phyloP scores from a whole-genome alignment of 352 stramenopile genomes.

The Phytophthora aleatoria region DNA sequence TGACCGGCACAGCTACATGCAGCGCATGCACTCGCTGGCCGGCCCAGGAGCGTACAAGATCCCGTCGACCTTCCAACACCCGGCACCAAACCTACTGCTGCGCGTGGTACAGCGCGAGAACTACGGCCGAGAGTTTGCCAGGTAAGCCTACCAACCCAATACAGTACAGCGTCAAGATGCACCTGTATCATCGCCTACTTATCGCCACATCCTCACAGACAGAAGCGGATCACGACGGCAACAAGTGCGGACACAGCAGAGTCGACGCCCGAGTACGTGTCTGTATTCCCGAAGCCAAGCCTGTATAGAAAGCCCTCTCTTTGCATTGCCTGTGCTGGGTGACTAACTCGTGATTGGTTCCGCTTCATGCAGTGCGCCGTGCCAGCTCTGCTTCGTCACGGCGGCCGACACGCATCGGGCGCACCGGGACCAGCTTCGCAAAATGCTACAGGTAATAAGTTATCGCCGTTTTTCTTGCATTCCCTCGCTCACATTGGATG shows the following conservation, averaged over 20 bases:
- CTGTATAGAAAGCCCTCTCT: conserved; percentile 23
- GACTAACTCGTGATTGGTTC: conserved; percentile 30
- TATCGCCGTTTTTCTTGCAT: background rate
- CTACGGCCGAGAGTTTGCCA: conserved; percentile 65
- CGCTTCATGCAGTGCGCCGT: conserved; percentile 7
- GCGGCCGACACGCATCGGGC: conserved; percentile 40
- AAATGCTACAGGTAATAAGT: conserved; percentile 13
- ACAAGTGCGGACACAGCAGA: conserved; percentile 6
- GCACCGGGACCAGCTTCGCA: conserved; percentile 44
- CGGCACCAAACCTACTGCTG: conserved; percentile 40
- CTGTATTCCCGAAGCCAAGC: background rate
- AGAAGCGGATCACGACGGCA: conserved; percentile 26
- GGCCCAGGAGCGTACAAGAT: conserved; percentile 65
- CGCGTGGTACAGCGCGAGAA: conserved; percentile 51
- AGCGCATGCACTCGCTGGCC: conserved; percentile 46
- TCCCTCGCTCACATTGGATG: conserved; percentile 1
- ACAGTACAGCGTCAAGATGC: background rate
- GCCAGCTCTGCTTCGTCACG: conserved; percentile 37
- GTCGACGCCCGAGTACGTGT: conserved; percentile 18
- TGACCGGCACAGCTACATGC: conserved; percentile 57
- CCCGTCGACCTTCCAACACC: conserved; percentile 53
- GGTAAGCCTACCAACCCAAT: conserved; percentile 26
- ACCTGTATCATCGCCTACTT: conserved; percentile 11
- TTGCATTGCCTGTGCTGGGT: conserved; percentile 22
- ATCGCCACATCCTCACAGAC: conserved; percentile 23